Conservation (phyloP, 2,329 filamentous ascomycete species). For the Elsinoe necatrix region DNA sequence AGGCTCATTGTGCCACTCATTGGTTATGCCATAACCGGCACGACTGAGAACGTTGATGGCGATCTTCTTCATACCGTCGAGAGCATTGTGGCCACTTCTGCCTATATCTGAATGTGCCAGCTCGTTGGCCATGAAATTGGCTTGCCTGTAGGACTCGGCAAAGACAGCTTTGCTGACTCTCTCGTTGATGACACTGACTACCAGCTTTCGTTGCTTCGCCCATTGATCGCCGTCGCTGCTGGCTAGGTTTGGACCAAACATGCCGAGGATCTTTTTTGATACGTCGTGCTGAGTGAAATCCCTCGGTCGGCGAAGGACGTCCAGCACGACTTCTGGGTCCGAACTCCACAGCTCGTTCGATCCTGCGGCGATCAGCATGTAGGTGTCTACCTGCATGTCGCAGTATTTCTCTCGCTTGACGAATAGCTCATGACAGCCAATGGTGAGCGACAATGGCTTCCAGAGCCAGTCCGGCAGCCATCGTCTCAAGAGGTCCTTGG, state of each 20-base stretch:
- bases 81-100: conserved; percentile 7
- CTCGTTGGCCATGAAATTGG: conserved; percentile 1
- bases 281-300: background rate
- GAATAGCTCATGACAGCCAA: background rate
- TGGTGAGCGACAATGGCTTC: background rate
- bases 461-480: background rate
- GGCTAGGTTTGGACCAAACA: conserved; percentile 25
- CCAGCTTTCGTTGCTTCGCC: conserved; percentile 27
- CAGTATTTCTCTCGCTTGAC: background rate
- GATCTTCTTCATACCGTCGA: conserved; percentile 30
- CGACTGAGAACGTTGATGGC: conserved; percentile 28
- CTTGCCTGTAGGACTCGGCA: conserved; percentile 21
- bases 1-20: conserved; percentile 23
- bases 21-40: conserved; percentile 26
- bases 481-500: background rate
- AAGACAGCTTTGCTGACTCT: conserved; percentile 28
- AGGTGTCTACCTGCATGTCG: background rate
- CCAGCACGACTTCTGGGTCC: background rate
- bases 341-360: background rate
- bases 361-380: background rate
- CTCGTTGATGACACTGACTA: conserved; percentile 29
- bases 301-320: background rate
- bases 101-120: background rate
- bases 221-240: conserved; percentile 24
- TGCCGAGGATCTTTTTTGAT: background rate